phyloP scores from a whole-genome alignment of 75 land plant species.

The Chamaecyparis obtusa region DNA sequence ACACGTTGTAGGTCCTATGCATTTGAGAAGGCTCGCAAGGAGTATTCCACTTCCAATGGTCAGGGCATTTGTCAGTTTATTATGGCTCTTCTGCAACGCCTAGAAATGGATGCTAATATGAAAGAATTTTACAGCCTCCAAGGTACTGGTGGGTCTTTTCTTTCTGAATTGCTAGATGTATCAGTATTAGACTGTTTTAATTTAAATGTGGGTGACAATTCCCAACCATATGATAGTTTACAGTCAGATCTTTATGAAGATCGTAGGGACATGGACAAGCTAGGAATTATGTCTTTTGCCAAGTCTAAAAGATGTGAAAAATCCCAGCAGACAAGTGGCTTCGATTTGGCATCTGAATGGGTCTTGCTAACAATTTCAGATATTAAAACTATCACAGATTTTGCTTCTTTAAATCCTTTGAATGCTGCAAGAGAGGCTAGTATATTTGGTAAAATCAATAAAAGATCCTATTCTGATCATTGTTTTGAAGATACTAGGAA shows the following conservation, averaged over 20 bases:
- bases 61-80: no score
- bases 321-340: constrained; percentile 3
- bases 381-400: background rate
- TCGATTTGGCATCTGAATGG: background rate
- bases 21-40: no score
- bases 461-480: no score
- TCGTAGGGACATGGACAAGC: background rate
- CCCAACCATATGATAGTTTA: constrained; percentile 1
- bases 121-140: no score
- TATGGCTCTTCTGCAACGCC: no score
- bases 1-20: no score
- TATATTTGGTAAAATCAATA: background rate
- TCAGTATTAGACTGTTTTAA: no score
- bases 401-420: background rate
- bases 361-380: background rate
- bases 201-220: background rate
- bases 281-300: background rate
- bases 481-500: no score
- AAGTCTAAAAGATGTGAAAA: background rate
- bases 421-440: background rate
- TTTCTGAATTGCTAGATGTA: no score
- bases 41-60: no score
- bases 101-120: no score
- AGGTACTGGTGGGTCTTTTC: no score
- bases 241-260: background rate